These are phyloP conservation scores for Chrysanthemum makinoi DNA, from an alignment of 129 eudicot species.

Conservation along the genomic window DNA sequence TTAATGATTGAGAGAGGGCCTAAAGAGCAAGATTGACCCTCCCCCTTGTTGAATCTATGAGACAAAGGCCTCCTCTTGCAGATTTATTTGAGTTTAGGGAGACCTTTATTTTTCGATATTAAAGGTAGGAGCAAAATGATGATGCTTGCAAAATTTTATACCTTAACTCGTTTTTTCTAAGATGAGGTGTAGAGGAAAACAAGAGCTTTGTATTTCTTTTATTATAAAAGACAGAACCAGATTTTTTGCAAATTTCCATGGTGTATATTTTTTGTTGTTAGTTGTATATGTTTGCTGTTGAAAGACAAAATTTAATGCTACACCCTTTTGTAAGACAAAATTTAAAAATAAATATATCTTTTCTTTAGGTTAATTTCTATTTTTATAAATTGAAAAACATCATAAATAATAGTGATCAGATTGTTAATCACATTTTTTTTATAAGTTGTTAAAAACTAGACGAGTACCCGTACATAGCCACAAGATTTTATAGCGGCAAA, in stretches of 20 bases:
- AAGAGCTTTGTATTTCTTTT: constrained; percentile 22
- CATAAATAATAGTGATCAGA: too few species aligned
- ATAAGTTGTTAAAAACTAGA: too few species aligned
- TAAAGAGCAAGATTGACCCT: constrained; percentile 39
- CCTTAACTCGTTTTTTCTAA: constrained; percentile 29
- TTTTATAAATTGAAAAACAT: too few species aligned
- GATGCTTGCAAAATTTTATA: constrained; percentile 17
- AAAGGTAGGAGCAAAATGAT: constrained; percentile 23
- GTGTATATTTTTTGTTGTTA: too few species aligned
- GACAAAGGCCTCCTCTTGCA: constrained; percentile 31
- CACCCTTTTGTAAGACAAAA: too few species aligned
- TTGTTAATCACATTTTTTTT: too few species aligned
- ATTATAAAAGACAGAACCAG: constrained; percentile 20
- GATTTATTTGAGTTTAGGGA: constrained; percentile 17
- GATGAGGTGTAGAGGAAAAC: constrained; percentile 33
- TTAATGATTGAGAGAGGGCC: constrained; percentile 41
- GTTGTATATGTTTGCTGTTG: too few species aligned
- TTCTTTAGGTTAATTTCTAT: too few species aligned
- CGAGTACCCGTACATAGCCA: too few species aligned
- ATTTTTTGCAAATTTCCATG: background rate
- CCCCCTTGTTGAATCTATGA: constrained; percentile 30
- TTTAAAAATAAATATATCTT: too few species aligned
- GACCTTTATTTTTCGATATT: constrained; percentile 19
- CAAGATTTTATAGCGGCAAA: too few species aligned
- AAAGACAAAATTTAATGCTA: too few species aligned